Evolutionary conservation across 2,329 filamentous ascomycete species (phyloP).

Genomic region (Colletotrichum costaricense): DNA sequence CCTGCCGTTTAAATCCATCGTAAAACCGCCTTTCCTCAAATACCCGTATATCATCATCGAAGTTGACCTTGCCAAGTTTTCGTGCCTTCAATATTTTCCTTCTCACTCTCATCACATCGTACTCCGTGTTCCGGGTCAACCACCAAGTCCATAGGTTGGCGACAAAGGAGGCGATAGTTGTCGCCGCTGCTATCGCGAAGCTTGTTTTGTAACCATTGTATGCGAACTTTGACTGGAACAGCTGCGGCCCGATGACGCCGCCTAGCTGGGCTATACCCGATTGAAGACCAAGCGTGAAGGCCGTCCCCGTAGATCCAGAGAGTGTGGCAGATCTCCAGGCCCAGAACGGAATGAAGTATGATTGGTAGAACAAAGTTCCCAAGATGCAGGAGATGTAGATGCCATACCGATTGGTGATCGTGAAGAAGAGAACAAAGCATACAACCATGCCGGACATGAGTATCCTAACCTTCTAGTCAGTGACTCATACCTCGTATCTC

Average conservation of each 20-base stretch:
- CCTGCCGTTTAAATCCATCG: slow-evolving; percentile 3
- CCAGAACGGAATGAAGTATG: slow-evolving; percentile 59
- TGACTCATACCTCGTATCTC: too few relatives aligned
- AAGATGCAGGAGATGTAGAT: slow-evolving; percentile 58
- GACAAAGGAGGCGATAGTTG: slow-evolving; percentile 39
- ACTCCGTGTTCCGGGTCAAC: slow-evolving; percentile 41
- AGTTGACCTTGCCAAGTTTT: slow-evolving; percentile 31
- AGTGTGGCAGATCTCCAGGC: slow-evolving; percentile 56
- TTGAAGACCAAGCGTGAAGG: slow-evolving; percentile 56
- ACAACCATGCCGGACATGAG: slow-evolving; percentile 53
- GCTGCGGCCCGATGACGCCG: slow-evolving; percentile 56
- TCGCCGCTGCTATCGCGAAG: slow-evolving; percentile 41
- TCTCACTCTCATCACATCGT: slow-evolving; percentile 39
- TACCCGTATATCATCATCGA: slow-evolving; percentile 17
- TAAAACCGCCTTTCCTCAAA: slow-evolving; percentile 23
- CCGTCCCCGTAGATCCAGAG: slow-evolving; percentile 54
- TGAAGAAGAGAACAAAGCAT: slow-evolving; percentile 56
- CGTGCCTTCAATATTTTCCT: slow-evolving; percentile 35
- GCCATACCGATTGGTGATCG: slow-evolving; percentile 48
- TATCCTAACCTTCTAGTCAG: slow-evolving; percentile 36
- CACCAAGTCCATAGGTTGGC: slow-evolving; percentile 41
- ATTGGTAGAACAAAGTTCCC: slow-evolving; percentile 54
- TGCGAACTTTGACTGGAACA: slow-evolving; percentile 55
- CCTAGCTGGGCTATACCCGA: slow-evolving; percentile 56
- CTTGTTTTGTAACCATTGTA: slow-evolving; percentile 45